These are phyloP conservation scores for Aspergillus bertholletiae DNA, from an alignment of 495 filamentous ascomycete genomes.

Conservation along the genomic window DNA sequence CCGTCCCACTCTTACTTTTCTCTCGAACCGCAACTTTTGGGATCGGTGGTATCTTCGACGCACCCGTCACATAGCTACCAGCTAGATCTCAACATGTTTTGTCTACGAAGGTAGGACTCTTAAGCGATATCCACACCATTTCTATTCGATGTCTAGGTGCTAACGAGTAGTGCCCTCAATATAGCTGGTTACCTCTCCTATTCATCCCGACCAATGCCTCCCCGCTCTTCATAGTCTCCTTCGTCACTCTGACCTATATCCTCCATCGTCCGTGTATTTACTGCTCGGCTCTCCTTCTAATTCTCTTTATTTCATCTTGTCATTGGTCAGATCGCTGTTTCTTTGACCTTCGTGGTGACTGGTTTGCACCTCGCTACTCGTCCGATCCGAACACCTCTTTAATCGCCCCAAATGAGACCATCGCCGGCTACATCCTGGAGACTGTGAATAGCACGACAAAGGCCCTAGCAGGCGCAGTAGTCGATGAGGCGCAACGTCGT, in stretches of 20 bases:
- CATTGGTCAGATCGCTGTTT: conserved; percentile 90
- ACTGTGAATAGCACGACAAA: conserved; percentile 66
- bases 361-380: conserved; percentile 67
- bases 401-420: conserved; percentile 22
- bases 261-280: conserved; percentile 87
- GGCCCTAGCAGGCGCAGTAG: conserved; percentile 60
- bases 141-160: not conserved
- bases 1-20: not conserved
- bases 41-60: not conserved
- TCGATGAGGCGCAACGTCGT: conserved; percentile 57
- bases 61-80: conserved; percentile 3
- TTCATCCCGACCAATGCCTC: conserved; percentile 67
- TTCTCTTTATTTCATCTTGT: conserved; percentile 85
- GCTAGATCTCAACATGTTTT: conserved; percentile 60
- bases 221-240: conserved; percentile 82
- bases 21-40: conserved; percentile 3
- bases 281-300: conserved; percentile 83
- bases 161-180: conserved; percentile 50
- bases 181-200: conserved; percentile 42
- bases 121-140: not conserved
- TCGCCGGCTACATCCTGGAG: conserved; percentile 52
- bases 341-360: conserved; percentile 78
- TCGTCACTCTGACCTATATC: conserved; percentile 86
- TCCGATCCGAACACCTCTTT: conserved; percentile 21
- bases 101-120: conserved; percentile 67